Base-by-base conservation (phyloP, 306 rosid species). In the Dryas alaskensis region DNA sequence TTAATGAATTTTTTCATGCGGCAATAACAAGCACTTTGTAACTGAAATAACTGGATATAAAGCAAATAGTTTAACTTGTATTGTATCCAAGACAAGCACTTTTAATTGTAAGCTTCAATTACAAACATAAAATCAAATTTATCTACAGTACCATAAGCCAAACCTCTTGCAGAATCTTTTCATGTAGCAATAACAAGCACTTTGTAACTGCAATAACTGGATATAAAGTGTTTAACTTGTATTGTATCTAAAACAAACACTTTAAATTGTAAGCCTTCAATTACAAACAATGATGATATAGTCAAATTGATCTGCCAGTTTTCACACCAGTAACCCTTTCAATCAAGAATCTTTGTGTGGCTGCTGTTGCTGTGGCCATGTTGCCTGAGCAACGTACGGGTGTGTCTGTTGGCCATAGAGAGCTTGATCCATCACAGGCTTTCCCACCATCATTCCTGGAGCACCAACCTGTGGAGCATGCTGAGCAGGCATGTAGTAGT, bases 401-500 rank as follows among this genome's bases (percentile, higher is more conserved):
- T 64, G 80, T 5, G 44, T 48, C 64, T 77, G 84, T 22, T 81
- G 86, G 42, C 83, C 86, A 49, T 84, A 48, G 31, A 66, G 69
- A 46, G 59, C 11, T 63, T 82, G 86, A 79, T 79, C 82, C 80
- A 48, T 67, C 16, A 78, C 52, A 60, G 88, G 84, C 80, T 75
- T 75, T 40, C 87, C 92, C 74, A 85, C 74, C 9, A 80, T 69
- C 86, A 80, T 73, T 60, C 70, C 79, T 1, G 90, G 78, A 55
- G 82, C 52, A 53, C 81, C 87, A 65, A 67, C 80, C 54, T 60
- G 84, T 12, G 64, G 49, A 47, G 81, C 81, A n/a, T 77, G 83
- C 73, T 79, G 86, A 54, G 87, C 46, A 61, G 81, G 83, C 76
- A 80, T 71, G 50, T 82, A 87, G 62, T 87, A 82, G 81, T 78